Evolutionary conservation across 164 flowering plant species (phyloP), one percentile per base, ranked within the genome.

Genomic region (Annona squamosa): DNA sequence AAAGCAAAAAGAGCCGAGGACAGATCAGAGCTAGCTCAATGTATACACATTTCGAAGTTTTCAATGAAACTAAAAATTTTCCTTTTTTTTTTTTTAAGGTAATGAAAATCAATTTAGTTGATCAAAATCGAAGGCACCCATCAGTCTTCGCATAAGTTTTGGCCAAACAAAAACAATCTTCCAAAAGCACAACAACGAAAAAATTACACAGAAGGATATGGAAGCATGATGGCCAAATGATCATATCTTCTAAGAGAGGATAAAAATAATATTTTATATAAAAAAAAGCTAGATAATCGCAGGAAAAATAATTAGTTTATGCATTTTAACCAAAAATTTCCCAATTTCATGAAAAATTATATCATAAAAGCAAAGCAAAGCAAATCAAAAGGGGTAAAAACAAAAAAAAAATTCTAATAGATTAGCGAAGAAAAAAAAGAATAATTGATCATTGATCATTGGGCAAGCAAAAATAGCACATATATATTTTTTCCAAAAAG

Each of bases 401-500:
- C 4, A 63, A 1, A 6, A 26, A 6, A 26, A 17, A 52, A 52
- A 52, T 52, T 52, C 2, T 5, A 52, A 52, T 52, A 52, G 13
- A 52, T 26, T 26, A 26, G 37, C 37, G 0, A 52, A 7, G 4
- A 63, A 6, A 63, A 63, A 19, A 6, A n/a, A 63, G 18, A 19
- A 63, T 18, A 10, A 13, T 12, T 16, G 17, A 10, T 16, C 2
- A 63, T 17, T 12, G 10, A 19, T 59, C n/a, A 4, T 17, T 13
- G 0, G 37, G 18, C 6, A 63, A 17, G 19, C 19, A 63, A 63
- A 17, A 17, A 18, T 18, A 5, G 66, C 18, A 63, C 48, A 63
- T 57, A 37, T 67, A 74, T 69, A 61, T 71, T 75, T 72, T 76
- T 69, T 46, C 72, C 17, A 70, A 69, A 19, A 44, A 66, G 44